A percentile compares a stretch with the other conserved stretches of the same genome.
phyloP scores from a whole-genome alignment of 169 alveolate species.

The Sarcocystis neurona region DNA sequence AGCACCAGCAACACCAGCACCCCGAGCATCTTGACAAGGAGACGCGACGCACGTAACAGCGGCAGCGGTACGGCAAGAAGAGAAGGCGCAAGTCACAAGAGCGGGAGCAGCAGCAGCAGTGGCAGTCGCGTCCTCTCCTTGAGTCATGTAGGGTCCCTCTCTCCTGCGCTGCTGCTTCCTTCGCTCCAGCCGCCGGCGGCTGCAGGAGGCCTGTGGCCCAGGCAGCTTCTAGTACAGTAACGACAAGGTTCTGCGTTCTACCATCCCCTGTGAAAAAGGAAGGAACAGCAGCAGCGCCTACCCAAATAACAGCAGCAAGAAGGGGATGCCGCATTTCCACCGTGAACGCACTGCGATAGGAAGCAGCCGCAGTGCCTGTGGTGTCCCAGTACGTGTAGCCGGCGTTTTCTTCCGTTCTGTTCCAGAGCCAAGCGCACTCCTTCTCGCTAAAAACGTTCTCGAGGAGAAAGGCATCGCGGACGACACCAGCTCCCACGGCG shows the following conservation, averaged over 20 bases:
- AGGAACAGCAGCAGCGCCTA: background rate
- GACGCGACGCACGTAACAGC: too few relatives aligned
- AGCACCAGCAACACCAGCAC: too few relatives aligned
- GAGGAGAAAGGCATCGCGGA: constrained; percentile 48
- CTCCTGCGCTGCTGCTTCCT: background rate
- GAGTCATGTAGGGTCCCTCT: background rate
- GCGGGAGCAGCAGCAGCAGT: background rate
- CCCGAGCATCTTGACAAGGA: too few relatives aligned
- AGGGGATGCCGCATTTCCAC: constrained; percentile 49
- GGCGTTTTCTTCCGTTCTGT: constrained; percentile 37
- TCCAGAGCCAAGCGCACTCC: constrained; percentile 53
- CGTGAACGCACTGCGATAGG: constrained; percentile 50
- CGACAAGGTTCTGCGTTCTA: background rate
- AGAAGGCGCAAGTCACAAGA: too few relatives aligned
- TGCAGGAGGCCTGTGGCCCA: background rate
- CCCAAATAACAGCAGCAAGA: constrained; percentile 58
- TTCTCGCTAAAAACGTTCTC: constrained; percentile 29
- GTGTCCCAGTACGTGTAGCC: constrained; percentile 57
- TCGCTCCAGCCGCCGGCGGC: background rate
- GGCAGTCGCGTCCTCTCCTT: background rate
- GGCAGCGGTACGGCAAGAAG: too few relatives aligned
- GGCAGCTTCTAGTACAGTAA: background rate
- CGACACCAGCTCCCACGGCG: background rate
- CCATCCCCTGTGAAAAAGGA: too few relatives aligned
- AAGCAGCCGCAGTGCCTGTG: background rate